A percentile compares a stretch with the other conserved stretches of the same genome.
Evolutionary conservation across 768 basidiomycete species (phyloP).

Genomic region (Tricholomella constricta): DNA sequence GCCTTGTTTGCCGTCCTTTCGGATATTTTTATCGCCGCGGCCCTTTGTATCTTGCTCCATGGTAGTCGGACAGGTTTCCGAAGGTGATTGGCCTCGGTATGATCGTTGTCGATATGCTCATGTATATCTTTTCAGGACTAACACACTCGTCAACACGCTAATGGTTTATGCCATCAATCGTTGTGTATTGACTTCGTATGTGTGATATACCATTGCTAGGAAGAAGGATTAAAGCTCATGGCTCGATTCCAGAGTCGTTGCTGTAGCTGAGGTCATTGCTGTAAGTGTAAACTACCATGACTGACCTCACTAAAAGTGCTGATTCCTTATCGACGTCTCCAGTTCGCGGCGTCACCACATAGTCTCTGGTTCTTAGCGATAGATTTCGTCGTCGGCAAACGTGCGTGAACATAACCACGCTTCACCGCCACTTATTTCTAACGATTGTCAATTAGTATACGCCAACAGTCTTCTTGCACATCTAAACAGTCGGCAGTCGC

Average conservation of each 20-base stretch:
- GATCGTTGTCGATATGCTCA: neutral
- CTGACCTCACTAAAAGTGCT: too few relatives aligned
- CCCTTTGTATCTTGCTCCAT: constrained; percentile 43
- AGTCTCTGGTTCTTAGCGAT: constrained; percentile 40
- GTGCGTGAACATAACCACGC: constrained; percentile 25
- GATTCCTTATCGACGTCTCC: neutral
- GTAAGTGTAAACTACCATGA: constrained; percentile 21
- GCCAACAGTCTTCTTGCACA: constrained; percentile 49
- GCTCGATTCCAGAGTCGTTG: constrained; percentile 28
- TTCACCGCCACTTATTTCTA: neutral
- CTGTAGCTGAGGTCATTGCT: constrained; percentile 39
- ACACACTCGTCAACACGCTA: constrained; percentile 40
- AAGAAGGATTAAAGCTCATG: too few relatives aligned
- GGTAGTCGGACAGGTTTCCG: constrained; percentile 39
- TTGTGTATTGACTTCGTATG: constrained; percentile 49
- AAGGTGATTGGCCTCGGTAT: constrained; percentile 23
- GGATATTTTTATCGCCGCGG: constrained; percentile 44
- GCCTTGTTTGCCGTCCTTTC: constrained; percentile 46
- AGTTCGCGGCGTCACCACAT: constrained; percentile 33
- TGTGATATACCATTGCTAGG: too few relatives aligned
- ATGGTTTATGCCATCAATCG: constrained; percentile 54
- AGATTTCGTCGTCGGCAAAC: constrained; percentile 50
- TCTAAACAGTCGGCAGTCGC: constrained; percentile 37
- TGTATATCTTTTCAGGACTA: constrained; percentile 32
- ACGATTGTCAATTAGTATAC: constrained; percentile 34